Evolutionary conservation across 2,329 filamentous ascomycete genomes (phyloP).

Genomic region (Neocatenulostroma microsporum): DNA sequence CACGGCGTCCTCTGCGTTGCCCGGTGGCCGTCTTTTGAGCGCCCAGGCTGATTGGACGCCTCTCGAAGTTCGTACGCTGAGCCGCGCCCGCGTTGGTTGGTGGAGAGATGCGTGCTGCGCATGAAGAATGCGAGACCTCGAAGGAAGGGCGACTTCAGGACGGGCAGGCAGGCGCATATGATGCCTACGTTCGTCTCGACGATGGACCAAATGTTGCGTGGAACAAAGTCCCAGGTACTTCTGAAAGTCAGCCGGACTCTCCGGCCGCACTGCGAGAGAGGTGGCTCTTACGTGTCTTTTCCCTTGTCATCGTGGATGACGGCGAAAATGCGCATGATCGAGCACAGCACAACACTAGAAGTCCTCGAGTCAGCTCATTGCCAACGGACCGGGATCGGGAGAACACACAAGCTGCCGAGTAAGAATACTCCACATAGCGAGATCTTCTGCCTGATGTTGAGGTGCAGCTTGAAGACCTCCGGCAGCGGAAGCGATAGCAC

Average conservation of each 20-base stretch:
- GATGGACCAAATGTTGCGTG: slow-evolving; percentile 19
- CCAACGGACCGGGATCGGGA: background rate
- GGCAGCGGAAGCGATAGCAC: slow-evolving; percentile 24
- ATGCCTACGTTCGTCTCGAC: slow-evolving; percentile 24
- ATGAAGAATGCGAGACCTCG: background rate
- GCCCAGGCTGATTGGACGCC: background rate
- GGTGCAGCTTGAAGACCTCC: slow-evolving; percentile 19
- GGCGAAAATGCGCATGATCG: slow-evolving; percentile 18
- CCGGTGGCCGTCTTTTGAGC: background rate
- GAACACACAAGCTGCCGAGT: slow-evolving; percentile 20
- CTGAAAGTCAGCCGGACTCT: slow-evolving; percentile 7
- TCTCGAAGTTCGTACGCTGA: slow-evolving; percentile 1
- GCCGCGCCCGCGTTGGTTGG: background rate
- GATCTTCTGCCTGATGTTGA: slow-evolving; percentile 19
- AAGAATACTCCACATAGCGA: slow-evolving; percentile 21
- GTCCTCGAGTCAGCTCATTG: slow-evolving; percentile 4
- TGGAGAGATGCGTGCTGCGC: background rate
- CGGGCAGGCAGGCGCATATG: slow-evolving; percentile 23
- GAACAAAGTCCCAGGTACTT: slow-evolving; percentile 17
- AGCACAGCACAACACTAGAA: slow-evolving; percentile 17
- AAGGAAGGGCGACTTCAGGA: slow-evolving; percentile 8
- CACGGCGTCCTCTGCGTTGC: background rate
- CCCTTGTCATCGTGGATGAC: slow-evolving; percentile 6
- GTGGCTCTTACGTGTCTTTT: slow-evolving; percentile 4
- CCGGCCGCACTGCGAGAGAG: too few species aligned